A percentile compares a stretch with the other conserved stretches of the same genome.
phyloP scores from a whole-genome alignment of 768 basidiomycete genomes.

The Dictyophora rubrovolvata region DNA sequence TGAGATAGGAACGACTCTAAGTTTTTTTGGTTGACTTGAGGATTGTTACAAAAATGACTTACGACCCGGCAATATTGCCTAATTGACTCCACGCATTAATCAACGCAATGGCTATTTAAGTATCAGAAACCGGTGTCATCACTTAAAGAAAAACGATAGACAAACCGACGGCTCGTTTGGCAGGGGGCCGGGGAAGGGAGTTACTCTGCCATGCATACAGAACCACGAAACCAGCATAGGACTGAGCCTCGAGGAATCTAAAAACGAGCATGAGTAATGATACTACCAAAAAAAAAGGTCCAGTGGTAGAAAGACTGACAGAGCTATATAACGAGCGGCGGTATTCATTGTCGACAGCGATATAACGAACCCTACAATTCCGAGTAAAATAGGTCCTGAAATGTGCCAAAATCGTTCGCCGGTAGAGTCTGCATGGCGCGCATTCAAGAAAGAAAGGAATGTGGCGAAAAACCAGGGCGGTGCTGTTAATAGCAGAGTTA shows the following conservation, averaged over 20 bases:
- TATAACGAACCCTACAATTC: conserved; percentile 27
- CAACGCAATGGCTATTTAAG: conserved; percentile 22
- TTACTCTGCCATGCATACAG: conserved; percentile 26
- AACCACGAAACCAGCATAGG: conserved; percentile 22
- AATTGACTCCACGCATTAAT: conserved; percentile 32
- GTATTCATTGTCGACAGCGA: conserved; percentile 19
- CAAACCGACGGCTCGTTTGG: conserved; percentile 26
- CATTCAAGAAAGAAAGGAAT: conserved; percentile 24
- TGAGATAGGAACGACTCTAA: neutral
- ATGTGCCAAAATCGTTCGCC: conserved; percentile 33
- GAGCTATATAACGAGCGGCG: conserved; percentile 22
- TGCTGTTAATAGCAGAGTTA: conserved; percentile 31
- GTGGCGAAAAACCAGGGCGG: conserved; percentile 28
- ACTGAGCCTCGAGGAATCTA: conserved; percentile 19
- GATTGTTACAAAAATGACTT: conserved; percentile 11
- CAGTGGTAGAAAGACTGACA: conserved; percentile 8
- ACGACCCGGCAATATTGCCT: conserved; percentile 35
- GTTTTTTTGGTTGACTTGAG: neutral
- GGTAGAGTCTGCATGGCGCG: conserved; percentile 29
- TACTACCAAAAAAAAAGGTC: too few relatives aligned
- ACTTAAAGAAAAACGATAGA: neutral
- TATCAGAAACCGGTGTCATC: neutral
- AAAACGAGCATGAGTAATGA: neutral
- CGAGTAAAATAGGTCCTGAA: conserved; percentile 22
- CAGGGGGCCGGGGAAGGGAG: conserved; percentile 33